Conservation (phyloP, 805 yeast genomes). For the Candida takata region DNA sequence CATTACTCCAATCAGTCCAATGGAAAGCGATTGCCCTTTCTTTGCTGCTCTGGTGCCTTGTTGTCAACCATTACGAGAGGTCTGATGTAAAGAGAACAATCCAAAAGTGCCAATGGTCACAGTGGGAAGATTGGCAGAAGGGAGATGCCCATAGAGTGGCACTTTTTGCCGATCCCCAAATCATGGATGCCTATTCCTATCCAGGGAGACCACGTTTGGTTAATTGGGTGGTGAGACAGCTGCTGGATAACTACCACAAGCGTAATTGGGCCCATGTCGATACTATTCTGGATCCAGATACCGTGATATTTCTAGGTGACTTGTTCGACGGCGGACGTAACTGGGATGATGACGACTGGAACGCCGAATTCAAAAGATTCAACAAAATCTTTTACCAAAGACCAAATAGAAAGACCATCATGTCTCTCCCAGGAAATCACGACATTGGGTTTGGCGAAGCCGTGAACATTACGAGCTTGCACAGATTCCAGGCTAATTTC, state of each 20-base stretch:
- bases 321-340: conserved; percentile 92
- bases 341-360: conserved; percentile 70
- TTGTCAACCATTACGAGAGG: conserved; percentile 50
- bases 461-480: conserved; percentile 46
- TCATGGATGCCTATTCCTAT: conserved; percentile 83
- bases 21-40: conserved; percentile 9
- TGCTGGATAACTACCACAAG: conserved; percentile 74
- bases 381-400: conserved; percentile 55
- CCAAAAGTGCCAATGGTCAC: conserved; percentile 50
- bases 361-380: conserved; percentile 63
- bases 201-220: conserved; percentile 54
- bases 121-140: conserved; percentile 56
- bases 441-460: conserved; percentile 90
- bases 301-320: conserved; percentile 81
- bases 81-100: conserved; percentile 39
- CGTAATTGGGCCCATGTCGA: conserved; percentile 64
- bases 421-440: conserved; percentile 84
- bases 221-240: conserved; percentile 46
- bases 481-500: conserved; percentile 63
- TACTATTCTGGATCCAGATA: conserved; percentile 58
- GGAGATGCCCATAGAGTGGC: conserved; percentile 43
- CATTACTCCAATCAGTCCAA: conserved; percentile 4
- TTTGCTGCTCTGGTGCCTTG: conserved; percentile 33
- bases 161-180: conserved; percentile 88
- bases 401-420: conserved; percentile 35